Percentiles rank a stretch among this genome's conserved stretches.
Evolutionary conservation across 2,329 filamentous ascomycete species (phyloP).

Genomic region (Fusarium camptoceras): DNA sequence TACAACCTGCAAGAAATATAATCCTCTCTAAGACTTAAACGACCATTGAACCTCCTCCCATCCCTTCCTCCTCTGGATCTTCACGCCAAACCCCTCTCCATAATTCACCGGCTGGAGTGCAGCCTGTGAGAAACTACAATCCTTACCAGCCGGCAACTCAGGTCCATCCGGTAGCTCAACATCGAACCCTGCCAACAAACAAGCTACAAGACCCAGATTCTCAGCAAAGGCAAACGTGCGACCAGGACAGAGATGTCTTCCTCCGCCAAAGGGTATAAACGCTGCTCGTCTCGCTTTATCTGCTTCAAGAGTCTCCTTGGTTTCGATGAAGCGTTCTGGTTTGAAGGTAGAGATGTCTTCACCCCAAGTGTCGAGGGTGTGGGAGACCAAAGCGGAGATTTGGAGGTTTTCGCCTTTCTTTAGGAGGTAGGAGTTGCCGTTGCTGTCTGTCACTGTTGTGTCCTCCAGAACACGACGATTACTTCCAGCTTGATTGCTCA

Average conservation of each 20-base stretch:
- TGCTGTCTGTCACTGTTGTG: slow-evolving; percentile 19
- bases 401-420: slow-evolving; percentile 33
- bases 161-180: background rate
- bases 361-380: slow-evolving; percentile 25
- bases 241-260: slow-evolving; percentile 27
- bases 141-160: background rate
- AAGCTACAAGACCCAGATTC: slow-evolving; percentile 28
- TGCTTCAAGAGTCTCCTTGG: slow-evolving; percentile 11
- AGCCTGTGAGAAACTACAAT: slow-evolving; percentile 14
- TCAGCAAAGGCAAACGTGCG: slow-evolving; percentile 34
- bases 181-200: slow-evolving; percentile 27
- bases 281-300: slow-evolving; percentile 20
- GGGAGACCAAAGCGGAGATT: slow-evolving; percentile 9
- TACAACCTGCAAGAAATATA: too few relatives aligned
- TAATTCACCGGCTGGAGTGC: slow-evolving; percentile 10
- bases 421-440: slow-evolving; percentile 28
- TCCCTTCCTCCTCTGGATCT: slow-evolving; percentile 21
- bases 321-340: slow-evolving; percentile 27
- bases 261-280: slow-evolving; percentile 25
- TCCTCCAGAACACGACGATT: slow-evolving; percentile 31
- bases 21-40: slow-evolving; percentile 3
- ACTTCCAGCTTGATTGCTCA: slow-evolving; percentile 21
- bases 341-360: slow-evolving; percentile 16
- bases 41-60: slow-evolving; percentile 24
- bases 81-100: slow-evolving; percentile 17